Conservation (phyloP, 176 grass and related monocot genomes). For the Phyllostachys edulis region DNA sequence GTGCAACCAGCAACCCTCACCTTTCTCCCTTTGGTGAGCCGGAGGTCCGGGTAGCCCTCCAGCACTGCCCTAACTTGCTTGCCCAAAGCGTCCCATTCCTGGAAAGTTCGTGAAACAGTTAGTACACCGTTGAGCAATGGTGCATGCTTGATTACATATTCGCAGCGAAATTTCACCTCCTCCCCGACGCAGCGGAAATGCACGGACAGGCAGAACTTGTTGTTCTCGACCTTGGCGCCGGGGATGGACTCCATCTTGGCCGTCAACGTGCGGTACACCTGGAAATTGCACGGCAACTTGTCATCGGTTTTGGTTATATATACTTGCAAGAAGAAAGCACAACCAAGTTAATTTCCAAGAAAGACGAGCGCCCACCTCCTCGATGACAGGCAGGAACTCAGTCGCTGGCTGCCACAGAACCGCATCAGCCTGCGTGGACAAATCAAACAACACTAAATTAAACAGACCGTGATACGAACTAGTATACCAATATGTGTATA, state of each 20-base stretch:
- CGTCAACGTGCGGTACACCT: conserved; percentile 59
- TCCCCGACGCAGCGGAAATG: conserved; percentile 79
- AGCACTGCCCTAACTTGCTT: conserved; percentile 65
- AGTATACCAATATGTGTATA: neutral
- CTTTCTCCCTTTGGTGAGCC: conserved; percentile 71
- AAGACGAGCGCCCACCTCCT: neutral
- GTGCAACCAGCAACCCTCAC: conserved; percentile 5
- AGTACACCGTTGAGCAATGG: neutral
- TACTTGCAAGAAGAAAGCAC: neutral
- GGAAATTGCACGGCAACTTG: neutral
- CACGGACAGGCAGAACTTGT: conserved; percentile 90
- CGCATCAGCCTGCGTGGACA: neutral
- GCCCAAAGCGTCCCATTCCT: conserved; percentile 58
- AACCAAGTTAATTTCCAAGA: neutral
- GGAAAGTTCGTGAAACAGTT: neutral
- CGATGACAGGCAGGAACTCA: neutral
- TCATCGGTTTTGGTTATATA: too few species aligned
- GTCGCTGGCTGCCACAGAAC: neutral
- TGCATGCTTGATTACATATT: neutral
- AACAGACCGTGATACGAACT: neutral
- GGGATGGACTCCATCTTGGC: conserved; percentile 53
- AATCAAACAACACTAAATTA: neutral
- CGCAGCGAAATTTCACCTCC: conserved; percentile 35
- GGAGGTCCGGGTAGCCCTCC: conserved; percentile 64
- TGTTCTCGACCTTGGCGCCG: conserved; percentile 72